Evolutionary conservation across 73 alveolate species (phyloP), one percentile per base, ranked within the genome.

Genomic region (Stentor roeselii): DNA sequence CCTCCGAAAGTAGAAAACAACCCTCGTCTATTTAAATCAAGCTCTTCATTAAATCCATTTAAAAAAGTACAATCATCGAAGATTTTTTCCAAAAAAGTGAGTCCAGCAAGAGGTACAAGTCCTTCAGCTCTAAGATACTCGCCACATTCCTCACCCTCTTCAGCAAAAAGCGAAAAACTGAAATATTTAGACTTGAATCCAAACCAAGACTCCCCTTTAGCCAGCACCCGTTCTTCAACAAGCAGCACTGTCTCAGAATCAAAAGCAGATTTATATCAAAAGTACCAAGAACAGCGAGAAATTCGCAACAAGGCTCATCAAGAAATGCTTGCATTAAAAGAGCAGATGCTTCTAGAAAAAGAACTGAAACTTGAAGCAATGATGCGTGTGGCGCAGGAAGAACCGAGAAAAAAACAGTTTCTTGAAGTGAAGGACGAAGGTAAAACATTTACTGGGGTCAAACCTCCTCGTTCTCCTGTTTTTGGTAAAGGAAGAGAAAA

Each of bases 251-350:
- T 50, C 67, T 50, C 30, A 11, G 21, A 50, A 11, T 11, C 30
- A 11, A 50, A 6, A 11, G 67, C 30, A 21, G 67, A 50, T 11
- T 50, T 50, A 50, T 50, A 50, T 50, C 6, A 50, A 50, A 50
- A 50, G 67, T 50, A 50, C 21, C 67, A 50, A 50, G 67, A 50
- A 50, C 6, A 67, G 1, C 21, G 80, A 67, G 80, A 67, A 67
- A 21, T 67, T 21, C 21, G 80, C 1, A 67, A 67, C 37, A 14
- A n/a, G 21, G 80, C 80, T 21, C 80, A 67, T 67, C 42, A 67
- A 67, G 37, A 67, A 30, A 67, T 67, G 80, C 80, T 67, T 15
- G 41, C 21, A 2, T 67, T 67, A 40, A 67, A 67, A 32, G 80
- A 67, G 42, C 80, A 67, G 42, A 67, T 67, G 21, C 37, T 67